phyloP scores from a whole-genome alignment of 495 filamentous ascomycete genomes.

The Aspergillus haitiensis region DNA sequence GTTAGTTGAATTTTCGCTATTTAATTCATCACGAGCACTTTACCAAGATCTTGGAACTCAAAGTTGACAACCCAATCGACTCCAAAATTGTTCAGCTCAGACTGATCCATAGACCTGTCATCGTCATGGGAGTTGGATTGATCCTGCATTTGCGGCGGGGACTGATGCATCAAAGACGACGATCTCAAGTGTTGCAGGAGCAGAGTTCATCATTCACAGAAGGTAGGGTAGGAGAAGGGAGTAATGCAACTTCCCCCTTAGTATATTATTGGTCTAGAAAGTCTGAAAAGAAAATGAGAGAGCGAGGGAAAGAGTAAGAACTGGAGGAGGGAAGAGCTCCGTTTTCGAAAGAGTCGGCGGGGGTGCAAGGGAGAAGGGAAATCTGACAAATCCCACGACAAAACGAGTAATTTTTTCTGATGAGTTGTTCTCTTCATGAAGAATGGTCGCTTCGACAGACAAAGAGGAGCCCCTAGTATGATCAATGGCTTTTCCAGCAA shows the following conservation, averaged over 20 bases:
- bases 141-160: slow-evolving; percentile 24
- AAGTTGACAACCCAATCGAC: slow-evolving; percentile 49
- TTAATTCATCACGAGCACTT: background rate
- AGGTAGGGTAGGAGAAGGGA: background rate
- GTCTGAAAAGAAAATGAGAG: background rate
- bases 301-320: background rate
- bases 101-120: slow-evolving; percentile 19
- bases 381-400: slow-evolving; percentile 3
- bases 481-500: no score
- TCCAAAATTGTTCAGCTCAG: slow-evolving; percentile 40
- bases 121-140: background rate
- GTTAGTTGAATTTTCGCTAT: background rate
- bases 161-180: slow-evolving; percentile 2
- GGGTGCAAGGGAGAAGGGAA: slow-evolving; percentile 8
- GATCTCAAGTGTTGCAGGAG: background rate
- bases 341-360: background rate
- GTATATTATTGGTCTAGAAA: background rate
- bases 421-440: background rate
- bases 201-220: background rate
- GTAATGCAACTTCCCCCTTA: slow-evolving; percentile 10
- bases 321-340: background rate
- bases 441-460: background rate
- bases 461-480: background rate
- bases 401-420: background rate
- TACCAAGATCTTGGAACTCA: slow-evolving; percentile 42